A percentile compares a stretch with the other conserved stretches of the same genome.
phyloP scores from a whole-genome alignment of 2,329 filamentous ascomycete species.

The Paraconiothyrium sp. region DNA sequence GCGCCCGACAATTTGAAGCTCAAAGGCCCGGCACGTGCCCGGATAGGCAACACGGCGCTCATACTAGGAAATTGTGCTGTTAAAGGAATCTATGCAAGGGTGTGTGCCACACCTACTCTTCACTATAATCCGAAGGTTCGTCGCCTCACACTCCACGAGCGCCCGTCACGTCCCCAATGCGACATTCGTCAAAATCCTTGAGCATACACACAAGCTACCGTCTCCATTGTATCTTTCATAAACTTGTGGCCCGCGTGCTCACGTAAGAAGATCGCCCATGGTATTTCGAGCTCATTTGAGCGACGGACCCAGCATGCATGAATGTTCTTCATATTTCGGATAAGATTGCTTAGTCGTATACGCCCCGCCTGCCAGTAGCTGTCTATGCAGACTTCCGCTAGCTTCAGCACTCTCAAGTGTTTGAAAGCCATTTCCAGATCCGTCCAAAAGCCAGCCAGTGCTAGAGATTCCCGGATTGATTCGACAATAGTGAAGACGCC shows the following conservation, averaged over 20 bases:
- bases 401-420: not conserved
- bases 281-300: not conserved
- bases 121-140: not conserved
- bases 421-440: not conserved
- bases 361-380: slow-evolving; percentile 1
- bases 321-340: not conserved
- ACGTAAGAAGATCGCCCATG: not conserved
- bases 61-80: too few species aligned
- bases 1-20: not conserved
- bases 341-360: not conserved
- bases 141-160: not conserved
- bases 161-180: slow-evolving; percentile 1
- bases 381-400: not conserved
- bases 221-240: not conserved
- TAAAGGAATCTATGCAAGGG: too few species aligned
- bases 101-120: not conserved
- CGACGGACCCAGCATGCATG: not conserved
- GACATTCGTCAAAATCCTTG: not conserved
- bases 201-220: not conserved
- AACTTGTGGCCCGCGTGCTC: not conserved
- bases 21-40: too few species aligned
- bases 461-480: not conserved
- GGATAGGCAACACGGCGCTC: too few species aligned
- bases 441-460: not conserved
- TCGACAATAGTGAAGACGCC: not conserved